Percentiles rank a stretch among this genome's conserved stretches.
Conservation (phyloP, 2,329 filamentous ascomycete genomes). For the Hypoxylon sp. region DNA sequence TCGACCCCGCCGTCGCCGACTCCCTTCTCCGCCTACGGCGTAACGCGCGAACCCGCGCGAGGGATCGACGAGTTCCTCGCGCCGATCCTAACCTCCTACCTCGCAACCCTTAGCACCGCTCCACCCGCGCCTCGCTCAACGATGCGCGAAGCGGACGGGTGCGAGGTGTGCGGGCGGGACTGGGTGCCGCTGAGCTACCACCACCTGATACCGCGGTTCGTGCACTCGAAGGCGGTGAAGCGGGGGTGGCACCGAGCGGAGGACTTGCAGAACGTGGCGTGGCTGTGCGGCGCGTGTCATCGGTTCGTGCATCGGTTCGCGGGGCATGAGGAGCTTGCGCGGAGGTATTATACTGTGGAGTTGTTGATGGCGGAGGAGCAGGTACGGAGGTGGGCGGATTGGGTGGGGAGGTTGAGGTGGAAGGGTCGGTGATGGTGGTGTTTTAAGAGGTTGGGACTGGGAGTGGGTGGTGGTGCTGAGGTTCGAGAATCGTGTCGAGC, state of each 20-base stretch:
- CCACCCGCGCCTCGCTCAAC: constrained; percentile 76
- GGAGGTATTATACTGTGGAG: constrained; percentile 80
- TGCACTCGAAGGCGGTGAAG: constrained; percentile 83
- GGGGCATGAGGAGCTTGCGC: constrained; percentile 82
- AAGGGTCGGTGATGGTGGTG: constrained; percentile 62
- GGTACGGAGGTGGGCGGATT: constrained; percentile 78
- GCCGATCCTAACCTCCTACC: constrained; percentile 75
- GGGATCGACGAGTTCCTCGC: constrained; percentile 71
- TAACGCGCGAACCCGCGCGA: constrained; percentile 65
- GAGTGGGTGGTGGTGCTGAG: neutral
- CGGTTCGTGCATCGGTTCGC: constrained; percentile 83
- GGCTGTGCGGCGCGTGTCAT: constrained; percentile 89
- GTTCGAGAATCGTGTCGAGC: neutral
- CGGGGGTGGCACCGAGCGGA: constrained; percentile 84
- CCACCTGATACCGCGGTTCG: constrained; percentile 84
- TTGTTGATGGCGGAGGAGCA: constrained; percentile 78
- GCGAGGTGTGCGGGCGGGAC: constrained; percentile 82
- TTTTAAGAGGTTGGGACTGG: too few relatives aligned
- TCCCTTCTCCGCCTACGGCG: constrained; percentile 78
- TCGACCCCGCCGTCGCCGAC: constrained; percentile 75
- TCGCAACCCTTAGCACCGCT: constrained; percentile 69
- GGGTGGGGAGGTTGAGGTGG: constrained; percentile 83
- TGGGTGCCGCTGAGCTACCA: constrained; percentile 87
- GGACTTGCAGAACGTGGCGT: constrained; percentile 84
- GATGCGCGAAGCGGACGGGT: constrained; percentile 66